A percentile compares a stretch with the other conserved stretches of the same genome.
Conservation (phyloP, 1,284 basidiomycete genomes). For the Pseudozyma pruni region DNA sequence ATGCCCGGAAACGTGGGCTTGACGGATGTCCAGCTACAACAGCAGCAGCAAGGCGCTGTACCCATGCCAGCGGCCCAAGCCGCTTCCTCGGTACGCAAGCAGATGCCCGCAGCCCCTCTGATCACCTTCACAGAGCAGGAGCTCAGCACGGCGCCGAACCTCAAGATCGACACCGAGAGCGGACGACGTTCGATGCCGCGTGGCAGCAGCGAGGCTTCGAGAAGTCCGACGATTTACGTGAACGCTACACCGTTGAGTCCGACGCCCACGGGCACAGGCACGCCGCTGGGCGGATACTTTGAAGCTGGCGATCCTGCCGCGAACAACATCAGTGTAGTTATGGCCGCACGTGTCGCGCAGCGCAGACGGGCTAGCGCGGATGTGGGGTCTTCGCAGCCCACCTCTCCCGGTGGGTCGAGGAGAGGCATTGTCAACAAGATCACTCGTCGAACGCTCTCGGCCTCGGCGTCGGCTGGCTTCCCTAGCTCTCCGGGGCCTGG, state of each 20-base stretch:
- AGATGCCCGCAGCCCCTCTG: slow-evolving; percentile 28
- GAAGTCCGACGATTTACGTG: not conserved
- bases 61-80: slow-evolving; percentile 9
- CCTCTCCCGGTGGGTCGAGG: not conserved
- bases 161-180: slow-evolving; percentile 28
- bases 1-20: slow-evolving; percentile 22
- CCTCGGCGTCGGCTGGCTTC: slow-evolving; percentile 2
- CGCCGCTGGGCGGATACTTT: slow-evolving; percentile 29
- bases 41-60: slow-evolving; percentile 1
- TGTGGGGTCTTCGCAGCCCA: not conserved
- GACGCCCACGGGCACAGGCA: slow-evolving; percentile 23
- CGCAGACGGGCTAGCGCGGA: slow-evolving; percentile 31
- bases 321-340: slow-evolving; percentile 11
- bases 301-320: slow-evolving; percentile 10
- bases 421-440: slow-evolving; percentile 12
- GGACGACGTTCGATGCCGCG: slow-evolving; percentile 5
- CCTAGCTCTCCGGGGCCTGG: slow-evolving; percentile 8
- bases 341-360: slow-evolving; percentile 27
- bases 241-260: slow-evolving; percentile 15
- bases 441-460: slow-evolving; percentile 18
- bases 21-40: slow-evolving; percentile 42
- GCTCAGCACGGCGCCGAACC: slow-evolving; percentile 6
- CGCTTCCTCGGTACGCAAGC: slow-evolving; percentile 9
- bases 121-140: slow-evolving; percentile 40
- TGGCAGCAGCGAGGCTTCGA: slow-evolving; percentile 1